Base-by-base conservation (phyloP, 768 basidiomycete species). In the Harrya chromipes region DNA sequence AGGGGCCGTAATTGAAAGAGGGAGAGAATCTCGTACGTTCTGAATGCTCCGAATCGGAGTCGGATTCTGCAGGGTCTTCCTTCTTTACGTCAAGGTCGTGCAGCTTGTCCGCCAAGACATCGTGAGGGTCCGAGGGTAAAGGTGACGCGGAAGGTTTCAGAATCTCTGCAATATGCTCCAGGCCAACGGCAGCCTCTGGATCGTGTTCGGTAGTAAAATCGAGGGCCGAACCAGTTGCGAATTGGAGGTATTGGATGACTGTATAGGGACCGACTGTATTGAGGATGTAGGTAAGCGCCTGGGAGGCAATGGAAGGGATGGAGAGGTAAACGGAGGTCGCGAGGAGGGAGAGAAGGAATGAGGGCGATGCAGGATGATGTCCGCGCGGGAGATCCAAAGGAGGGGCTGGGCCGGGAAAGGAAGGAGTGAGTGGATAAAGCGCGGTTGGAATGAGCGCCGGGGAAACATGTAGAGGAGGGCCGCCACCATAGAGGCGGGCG, bases 251-350 rank as follows among this genome's bases (percentile, higher is more conserved):
- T 6, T 76, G 77, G 2, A 82, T 60, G 40, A 86, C 81, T 0
- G 93, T 94, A 47, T 77, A 77, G 0, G 94, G 92, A 3, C 90
- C 85, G 29, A 95, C 74, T 2, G 88, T 87, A 47, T 73, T 77
- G 35, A 93, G 71, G 24, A 95, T 79, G 37, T 80, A 70, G 2
- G 78, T 71, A n/a, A 94, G 74, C 0, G 90, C 85, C 54, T 90
- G 83, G 0, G 86, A 81, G 10, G 87, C 82, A 17, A 93, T 65
- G 5, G 82, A 75, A 0, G 90, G 86, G 16, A 94, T 85, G 26
- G 87, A 89, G 19, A 97, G 82, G 66, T 90, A 97, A 19, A 90
- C 79, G 1, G 91, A 77, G 13, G 91, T 92, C 0, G 94, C 90
- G 27, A 97, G 81, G 14, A 97, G 76, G 4, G 92, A 93, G 13